Evolutionary conservation across 306 rosid genomes (phyloP).

Genomic region (Cajanus cajan): DNA sequence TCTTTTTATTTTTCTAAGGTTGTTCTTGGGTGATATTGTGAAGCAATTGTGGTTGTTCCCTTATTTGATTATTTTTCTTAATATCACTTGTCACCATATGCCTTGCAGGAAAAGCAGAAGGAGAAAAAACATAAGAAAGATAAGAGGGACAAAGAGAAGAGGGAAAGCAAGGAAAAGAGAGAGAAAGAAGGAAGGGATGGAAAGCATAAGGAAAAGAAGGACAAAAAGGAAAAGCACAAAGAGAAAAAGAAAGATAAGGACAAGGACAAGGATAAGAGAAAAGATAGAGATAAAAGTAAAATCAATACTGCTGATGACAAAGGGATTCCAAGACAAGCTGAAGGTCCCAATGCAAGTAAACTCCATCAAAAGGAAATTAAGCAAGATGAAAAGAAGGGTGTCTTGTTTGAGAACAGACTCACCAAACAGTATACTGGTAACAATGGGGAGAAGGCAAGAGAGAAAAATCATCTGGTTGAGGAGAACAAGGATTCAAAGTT

Average conservation of each 20-base stretch:
- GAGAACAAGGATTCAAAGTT: conserved; percentile 56
- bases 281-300: conserved; percentile 54
- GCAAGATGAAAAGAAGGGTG: conserved; percentile 41
- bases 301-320: conserved; percentile 49
- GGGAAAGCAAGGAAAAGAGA: conserved; percentile 67
- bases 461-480: conserved; percentile 48
- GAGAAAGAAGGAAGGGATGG: conserved; percentile 75
- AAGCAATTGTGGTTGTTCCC: conserved; percentile 7
- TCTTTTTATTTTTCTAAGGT: background rate
- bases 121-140: conserved; percentile 78
- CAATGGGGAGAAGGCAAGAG: conserved; percentile 58
- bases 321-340: conserved; percentile 45
- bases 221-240: conserved; percentile 68
- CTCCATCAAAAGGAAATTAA: conserved; percentile 47
- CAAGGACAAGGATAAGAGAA: conserved; percentile 34
- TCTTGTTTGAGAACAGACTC: conserved; percentile 46
- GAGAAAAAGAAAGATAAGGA: conserved; percentile 72
- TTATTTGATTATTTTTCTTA: background rate
- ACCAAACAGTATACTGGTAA: conserved; percentile 45
- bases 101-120: conserved; percentile 66
- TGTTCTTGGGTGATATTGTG: background rate
- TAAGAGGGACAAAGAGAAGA: conserved; percentile 74
- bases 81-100: background rate
- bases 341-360: conserved; percentile 43
- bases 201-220: conserved; percentile 69